phyloP scores from a whole-genome alignment of 805 yeast genomes.

The Sugiyamaella valdiviana region DNA sequence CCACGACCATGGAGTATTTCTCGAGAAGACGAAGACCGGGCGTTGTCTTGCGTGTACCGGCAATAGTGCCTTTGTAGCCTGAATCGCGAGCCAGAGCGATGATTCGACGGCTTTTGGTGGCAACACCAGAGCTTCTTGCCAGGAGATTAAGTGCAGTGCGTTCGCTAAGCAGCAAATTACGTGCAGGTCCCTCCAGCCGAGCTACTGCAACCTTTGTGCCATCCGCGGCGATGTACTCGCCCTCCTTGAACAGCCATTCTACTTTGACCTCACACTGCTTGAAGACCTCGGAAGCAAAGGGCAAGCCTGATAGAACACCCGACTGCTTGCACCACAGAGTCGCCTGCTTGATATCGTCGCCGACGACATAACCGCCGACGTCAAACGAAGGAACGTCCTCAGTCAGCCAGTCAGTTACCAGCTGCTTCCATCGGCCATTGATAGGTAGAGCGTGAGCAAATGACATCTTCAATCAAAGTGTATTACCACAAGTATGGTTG shows the following conservation, averaged over 20 bases:
- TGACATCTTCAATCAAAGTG: too few relatives aligned
- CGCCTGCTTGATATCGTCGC: constrained; percentile 63
- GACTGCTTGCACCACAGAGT: constrained; percentile 72
- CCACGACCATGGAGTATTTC: constrained; percentile 90
- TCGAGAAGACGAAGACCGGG: constrained; percentile 88
- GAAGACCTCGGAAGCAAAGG: constrained; percentile 83
- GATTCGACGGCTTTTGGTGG: constrained; percentile 62
- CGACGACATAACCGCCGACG: constrained; percentile 94
- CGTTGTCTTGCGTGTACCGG: constrained; percentile 96
- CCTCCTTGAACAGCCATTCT: constrained; percentile 73
- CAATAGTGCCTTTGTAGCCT: constrained; percentile 78
- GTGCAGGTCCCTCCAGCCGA: constrained; percentile 70
- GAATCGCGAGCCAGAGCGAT: constrained; percentile 53
- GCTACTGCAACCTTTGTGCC: constrained; percentile 67
- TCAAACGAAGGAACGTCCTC: constrained; percentile 95
- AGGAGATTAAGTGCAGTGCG: constrained; percentile 77
- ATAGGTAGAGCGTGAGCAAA: constrained; percentile 48
- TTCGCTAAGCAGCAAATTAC: constrained; percentile 74
- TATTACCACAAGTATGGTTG: too few relatives aligned
- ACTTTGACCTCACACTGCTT: constrained; percentile 64
- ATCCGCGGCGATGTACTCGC: constrained; percentile 46
- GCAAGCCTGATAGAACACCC: constrained; percentile 79
- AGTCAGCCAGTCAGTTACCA: constrained; percentile 64
- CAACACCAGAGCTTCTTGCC: constrained; percentile 81
- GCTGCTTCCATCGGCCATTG: constrained; percentile 75